phyloP scores from a whole-genome alignment of 495 filamentous ascomycete genomes.

The Xanthoparmelia taractica region DNA sequence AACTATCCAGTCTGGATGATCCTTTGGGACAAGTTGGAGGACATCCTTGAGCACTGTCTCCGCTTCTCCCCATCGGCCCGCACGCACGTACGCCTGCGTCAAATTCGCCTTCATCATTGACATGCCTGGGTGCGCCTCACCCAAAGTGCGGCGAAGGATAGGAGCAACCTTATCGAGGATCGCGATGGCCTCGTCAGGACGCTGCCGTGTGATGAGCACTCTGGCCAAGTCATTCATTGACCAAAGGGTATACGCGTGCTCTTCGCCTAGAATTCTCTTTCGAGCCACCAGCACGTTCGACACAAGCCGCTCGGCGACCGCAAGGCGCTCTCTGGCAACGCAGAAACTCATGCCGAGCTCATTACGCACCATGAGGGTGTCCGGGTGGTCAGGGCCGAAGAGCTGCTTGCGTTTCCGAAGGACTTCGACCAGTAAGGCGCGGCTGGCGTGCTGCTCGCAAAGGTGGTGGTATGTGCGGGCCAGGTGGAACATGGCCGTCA shows the following conservation, averaged over 20 bases:
- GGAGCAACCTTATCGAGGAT: conserved; percentile 28
- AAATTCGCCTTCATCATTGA: conserved; percentile 29
- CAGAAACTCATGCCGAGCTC: conserved; percentile 24
- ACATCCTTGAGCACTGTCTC: conserved; percentile 20
- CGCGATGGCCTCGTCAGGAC: conserved; percentile 23
- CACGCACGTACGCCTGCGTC: conserved; percentile 24
- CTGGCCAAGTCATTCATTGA: conserved; percentile 16
- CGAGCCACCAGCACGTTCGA: conserved; percentile 22
- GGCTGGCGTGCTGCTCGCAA: conserved; percentile 14
- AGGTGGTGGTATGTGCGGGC: conserved; percentile 27
- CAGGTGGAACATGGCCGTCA: conserved; percentile 26
- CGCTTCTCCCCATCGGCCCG: conserved; percentile 23
- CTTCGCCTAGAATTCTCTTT: conserved; percentile 27
- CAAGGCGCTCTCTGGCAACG: conserved; percentile 11
- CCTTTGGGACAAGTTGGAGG: conserved; percentile 3
- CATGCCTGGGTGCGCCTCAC: conserved; percentile 27
- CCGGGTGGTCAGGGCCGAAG: conserved; percentile 23
- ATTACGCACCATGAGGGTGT: conserved; percentile 24
- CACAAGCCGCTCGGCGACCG: conserved; percentile 24
- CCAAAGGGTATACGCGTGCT: conserved; percentile 12
- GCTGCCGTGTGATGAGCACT: conserved; percentile 25
- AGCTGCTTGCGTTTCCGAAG: conserved; percentile 18
- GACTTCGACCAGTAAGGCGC: conserved; percentile 16
- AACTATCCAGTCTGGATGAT: conserved; percentile 22
- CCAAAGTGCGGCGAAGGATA: conserved; percentile 24